Evolutionary conservation across 2,329 filamentous ascomycete genomes (phyloP).

Genomic region (Pseudodiploospora longispora): DNA sequence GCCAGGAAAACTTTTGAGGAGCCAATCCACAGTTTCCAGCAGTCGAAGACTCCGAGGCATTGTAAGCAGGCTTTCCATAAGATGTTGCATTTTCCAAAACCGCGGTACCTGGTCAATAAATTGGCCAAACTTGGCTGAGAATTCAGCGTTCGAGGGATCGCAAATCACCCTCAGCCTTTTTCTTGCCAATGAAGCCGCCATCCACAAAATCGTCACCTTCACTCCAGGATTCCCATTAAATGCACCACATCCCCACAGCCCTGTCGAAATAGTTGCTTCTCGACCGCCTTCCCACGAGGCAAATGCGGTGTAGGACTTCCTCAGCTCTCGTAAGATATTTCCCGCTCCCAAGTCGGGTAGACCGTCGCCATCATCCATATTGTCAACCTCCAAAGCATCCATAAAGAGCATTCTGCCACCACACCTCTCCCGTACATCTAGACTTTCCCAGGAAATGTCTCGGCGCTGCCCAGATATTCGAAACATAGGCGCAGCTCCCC

Average conservation of each 20-base stretch:
- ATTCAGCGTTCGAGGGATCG: slow-evolving; percentile 7
- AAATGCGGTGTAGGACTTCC: slow-evolving; percentile 22
- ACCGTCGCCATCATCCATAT: slow-evolving; percentile 10
- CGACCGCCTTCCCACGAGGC: slow-evolving; percentile 11
- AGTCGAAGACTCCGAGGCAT: background rate
- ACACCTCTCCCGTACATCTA: slow-evolving; percentile 5
- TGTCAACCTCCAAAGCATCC: slow-evolving; percentile 29
- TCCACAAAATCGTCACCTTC: slow-evolving; percentile 24
- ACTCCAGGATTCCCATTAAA: slow-evolving; percentile 25
- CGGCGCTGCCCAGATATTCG: slow-evolving; percentile 21
- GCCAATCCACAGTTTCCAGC: slow-evolving; percentile 2
- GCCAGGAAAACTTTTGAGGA: background rate
- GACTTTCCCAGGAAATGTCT: slow-evolving; percentile 16
- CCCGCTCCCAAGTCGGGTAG: slow-evolving; percentile 18
- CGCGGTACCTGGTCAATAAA: background rate
- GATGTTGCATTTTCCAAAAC: slow-evolving; percentile 1
- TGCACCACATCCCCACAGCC: slow-evolving; percentile 27
- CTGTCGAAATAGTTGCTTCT: slow-evolving; percentile 15
- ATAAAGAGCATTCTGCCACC: slow-evolving; percentile 26
- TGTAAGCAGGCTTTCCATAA: background rate
- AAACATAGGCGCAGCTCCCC: slow-evolving; percentile 21
- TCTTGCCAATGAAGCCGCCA: slow-evolving; percentile 19
- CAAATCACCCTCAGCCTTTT: slow-evolving; percentile 14
- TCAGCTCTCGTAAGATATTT: slow-evolving; percentile 22
- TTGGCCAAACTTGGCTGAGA: background rate